Conservation (phyloP, 2,329 filamentous ascomycete genomes). For the Ceratocystis harringtonii region DNA sequence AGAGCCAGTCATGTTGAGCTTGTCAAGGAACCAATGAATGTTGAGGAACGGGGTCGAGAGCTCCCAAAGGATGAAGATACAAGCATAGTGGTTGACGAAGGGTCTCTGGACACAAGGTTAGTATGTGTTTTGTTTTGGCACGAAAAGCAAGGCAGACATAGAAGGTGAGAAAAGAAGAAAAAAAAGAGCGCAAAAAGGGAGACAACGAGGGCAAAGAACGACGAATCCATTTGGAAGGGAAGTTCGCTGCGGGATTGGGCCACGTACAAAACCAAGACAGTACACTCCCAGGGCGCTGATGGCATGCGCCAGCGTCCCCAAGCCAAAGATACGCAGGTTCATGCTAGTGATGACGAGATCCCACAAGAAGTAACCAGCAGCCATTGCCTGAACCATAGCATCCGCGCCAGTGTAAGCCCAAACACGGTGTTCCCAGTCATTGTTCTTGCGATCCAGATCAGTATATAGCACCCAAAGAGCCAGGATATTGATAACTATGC, state of each 20-base stretch:
- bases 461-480: constrained; percentile 58
- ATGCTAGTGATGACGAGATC: constrained; percentile 56
- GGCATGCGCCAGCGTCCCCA: constrained; percentile 66
- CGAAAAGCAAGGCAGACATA: neutral
- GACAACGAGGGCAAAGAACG: constrained; percentile 13
- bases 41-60: constrained; percentile 75
- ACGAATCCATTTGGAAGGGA: neutral
- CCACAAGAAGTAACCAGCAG: constrained; percentile 73
- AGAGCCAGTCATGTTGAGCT: constrained; percentile 64
- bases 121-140: neutral
- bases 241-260: neutral
- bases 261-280: constrained; percentile 61
- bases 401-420: constrained; percentile 63
- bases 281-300: constrained; percentile 60
- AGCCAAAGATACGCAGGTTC: constrained; percentile 56
- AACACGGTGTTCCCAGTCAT: constrained; percentile 53
- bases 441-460: constrained; percentile 52
- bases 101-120: constrained; percentile 42
- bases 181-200: constrained; percentile 4
- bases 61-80: constrained; percentile 75
- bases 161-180: neutral
- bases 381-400: constrained; percentile 61
- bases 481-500: constrained; percentile 52
- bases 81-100: constrained; percentile 70
- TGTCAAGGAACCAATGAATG: constrained; percentile 86